Evolutionary conservation across 306 rosid genomes (phyloP).

Genomic region (Spatholobus suberectus): DNA sequence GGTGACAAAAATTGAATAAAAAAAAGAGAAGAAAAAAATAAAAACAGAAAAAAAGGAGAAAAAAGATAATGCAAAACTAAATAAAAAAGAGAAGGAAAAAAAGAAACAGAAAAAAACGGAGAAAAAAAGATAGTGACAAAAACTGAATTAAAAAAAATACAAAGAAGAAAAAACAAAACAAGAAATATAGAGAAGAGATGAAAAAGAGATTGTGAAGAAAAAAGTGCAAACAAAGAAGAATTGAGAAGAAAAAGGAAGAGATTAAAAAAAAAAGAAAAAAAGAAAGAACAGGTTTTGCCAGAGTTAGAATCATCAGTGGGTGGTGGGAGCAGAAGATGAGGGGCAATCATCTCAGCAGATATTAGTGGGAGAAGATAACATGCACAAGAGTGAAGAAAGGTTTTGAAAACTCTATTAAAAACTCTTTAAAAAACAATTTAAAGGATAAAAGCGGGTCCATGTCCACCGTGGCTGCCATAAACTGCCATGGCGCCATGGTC

Average conservation of each 20-base stretch:
- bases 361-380: not conserved
- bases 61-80: not conserved
- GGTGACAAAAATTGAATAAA: not conserved
- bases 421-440: not conserved
- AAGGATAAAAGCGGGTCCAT: not conserved
- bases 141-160: not conserved
- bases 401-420: not conserved
- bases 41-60: not conserved
- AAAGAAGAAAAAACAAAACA: not conserved
- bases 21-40: not conserved
- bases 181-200: not conserved
- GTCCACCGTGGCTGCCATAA: not conserved
- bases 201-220: not conserved
- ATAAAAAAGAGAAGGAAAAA: not conserved
- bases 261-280: too few relatives aligned
- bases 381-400: not conserved
- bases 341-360: not conserved
- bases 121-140: not conserved
- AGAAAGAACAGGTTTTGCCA: not conserved
- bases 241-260: not conserved
- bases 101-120: not conserved
- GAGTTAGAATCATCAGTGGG: not conserved
- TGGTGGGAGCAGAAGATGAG: not conserved
- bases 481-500: not conserved
- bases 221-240: not conserved